Evolutionary conservation across 768 basidiomycete genomes (phyloP), one percentile per base, ranked within the genome.

Genomic region (Suillus weaverae): DNA sequence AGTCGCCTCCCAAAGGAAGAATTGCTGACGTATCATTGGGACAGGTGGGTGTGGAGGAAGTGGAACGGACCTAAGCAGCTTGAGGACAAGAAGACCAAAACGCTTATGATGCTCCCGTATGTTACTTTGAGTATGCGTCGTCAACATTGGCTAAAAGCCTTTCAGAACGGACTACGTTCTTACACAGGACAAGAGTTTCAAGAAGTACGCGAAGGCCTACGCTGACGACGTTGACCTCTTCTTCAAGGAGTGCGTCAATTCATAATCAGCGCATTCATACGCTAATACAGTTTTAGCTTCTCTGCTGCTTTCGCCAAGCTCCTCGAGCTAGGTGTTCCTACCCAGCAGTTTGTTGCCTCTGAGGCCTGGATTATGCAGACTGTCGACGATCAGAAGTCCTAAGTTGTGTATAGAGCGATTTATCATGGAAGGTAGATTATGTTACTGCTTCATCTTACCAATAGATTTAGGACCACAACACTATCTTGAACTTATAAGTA

Each of bases 21-120:
- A 4, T 39, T 32, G 6, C 7, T 59, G 35, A 59, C 11, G 3
- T 18, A 20, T 41, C 10, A 5, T 57, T 38, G 20, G 22, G 4
- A 39, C 55, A 86, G 85, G 64, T 94, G 92, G 92, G 83, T 88
- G n/a, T 97, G 95, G 95, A 91, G 85, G 80, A 97, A 95, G 78
- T 98, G 97, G 95, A 79, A 81, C 66, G 96, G 94, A 61, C 94
- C 95, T 26, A 95, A 94, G 81, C 96, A 97, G 80, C 89, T 90
- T 64, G 89, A 92, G 78, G 97, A 98, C 81, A 95, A 94, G 86
- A 88, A 86, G 79, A 95, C 95, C 48, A 85, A 85, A 70, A 77
- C 87, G 32, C 81, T 98, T 60, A 98, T 98, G 96, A 98, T 98
- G 96, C 81, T 98, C 53, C 95, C 95, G 89, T 94, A 76, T 63